Evolutionary conservation across 164 flowering plant species (phyloP).

Genomic region (Vitis rotundifolia): DNA sequence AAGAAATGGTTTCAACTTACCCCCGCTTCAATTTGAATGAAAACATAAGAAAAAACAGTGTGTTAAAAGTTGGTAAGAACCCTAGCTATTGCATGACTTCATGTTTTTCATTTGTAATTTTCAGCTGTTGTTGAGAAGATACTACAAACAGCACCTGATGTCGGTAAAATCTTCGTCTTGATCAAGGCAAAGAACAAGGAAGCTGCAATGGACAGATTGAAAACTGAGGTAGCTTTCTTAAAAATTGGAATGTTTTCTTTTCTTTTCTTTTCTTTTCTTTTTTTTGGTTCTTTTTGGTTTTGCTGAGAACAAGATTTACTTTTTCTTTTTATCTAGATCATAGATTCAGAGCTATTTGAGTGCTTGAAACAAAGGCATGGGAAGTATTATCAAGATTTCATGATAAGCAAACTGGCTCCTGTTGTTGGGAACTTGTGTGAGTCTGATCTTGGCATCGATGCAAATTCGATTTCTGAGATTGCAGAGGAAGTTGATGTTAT

Average conservation of each 20-base stretch:
- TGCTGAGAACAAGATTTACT: not conserved
- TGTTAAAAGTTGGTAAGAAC: too few relatives aligned
- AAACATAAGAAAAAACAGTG: too few relatives aligned
- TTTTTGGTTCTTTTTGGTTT: not conserved
- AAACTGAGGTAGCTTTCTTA: constrained; percentile 2
- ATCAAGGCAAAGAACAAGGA: constrained; percentile 11
- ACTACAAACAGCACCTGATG: constrained; percentile 1
- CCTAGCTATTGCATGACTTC: too few relatives aligned
- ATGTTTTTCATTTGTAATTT: not conserved
- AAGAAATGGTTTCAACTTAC: too few relatives aligned
- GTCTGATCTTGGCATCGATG: too few relatives aligned
- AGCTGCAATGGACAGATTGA: constrained; percentile 8
- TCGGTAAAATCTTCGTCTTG: constrained; percentile 11
- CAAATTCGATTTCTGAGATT: too few relatives aligned
- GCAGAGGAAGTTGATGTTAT: too few relatives aligned
- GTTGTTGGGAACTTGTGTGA: too few relatives aligned
- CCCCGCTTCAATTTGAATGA: too few relatives aligned
- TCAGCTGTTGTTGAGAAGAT: constrained; percentile 14
- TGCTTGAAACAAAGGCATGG: not conserved
- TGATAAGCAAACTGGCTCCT: too few relatives aligned
- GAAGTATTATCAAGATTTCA: too few relatives aligned
- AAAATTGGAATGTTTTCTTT: too few relatives aligned
- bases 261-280: not conserved
- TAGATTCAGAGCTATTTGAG: constrained; percentile 2
- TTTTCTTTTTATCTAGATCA: constrained; percentile 6